phyloP scores from a whole-genome alignment of 2,329 filamentous ascomycete genomes.

The Chaetomium olivaceum region DNA sequence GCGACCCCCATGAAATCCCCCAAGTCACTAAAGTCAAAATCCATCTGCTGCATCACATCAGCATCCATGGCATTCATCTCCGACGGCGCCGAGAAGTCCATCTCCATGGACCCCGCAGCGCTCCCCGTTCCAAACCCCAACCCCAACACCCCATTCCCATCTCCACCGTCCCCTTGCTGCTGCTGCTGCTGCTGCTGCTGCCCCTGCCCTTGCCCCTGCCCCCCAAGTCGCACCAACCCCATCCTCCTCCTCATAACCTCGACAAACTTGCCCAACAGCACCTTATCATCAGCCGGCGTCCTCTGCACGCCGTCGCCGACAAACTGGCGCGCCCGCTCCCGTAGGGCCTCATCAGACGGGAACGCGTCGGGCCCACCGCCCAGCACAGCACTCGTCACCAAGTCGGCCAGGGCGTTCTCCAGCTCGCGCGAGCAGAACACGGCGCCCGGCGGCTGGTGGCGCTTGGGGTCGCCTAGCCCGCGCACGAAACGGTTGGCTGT shows the following conservation, averaged over 20 bases:
- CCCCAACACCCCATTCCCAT: background rate
- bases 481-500: conserved; percentile 53
- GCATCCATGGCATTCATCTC: conserved; percentile 42
- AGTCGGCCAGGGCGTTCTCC: conserved; percentile 54
- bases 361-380: conserved; percentile 40
- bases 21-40: conserved; percentile 42
- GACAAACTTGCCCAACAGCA: conserved; percentile 57
- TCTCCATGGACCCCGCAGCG: background rate
- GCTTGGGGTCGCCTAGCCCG: conserved; percentile 42
- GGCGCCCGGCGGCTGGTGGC: conserved; percentile 48
- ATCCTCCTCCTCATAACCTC: conserved; percentile 43
- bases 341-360: conserved; percentile 51
- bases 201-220: background rate
- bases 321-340: conserved; percentile 51
- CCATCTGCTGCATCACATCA: conserved; percentile 47
- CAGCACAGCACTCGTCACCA: conserved; percentile 46
- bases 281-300: conserved; percentile 55
- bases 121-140: background rate
- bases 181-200: conserved; percentile 2
- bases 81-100: conserved; percentile 10
- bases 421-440: conserved; percentile 62
- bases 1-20: conserved; percentile 27
- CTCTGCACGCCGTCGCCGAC: conserved; percentile 36
- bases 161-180: background rate
- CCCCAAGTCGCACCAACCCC: conserved; percentile 25